A percentile compares a stretch with the other conserved stretches of the same genome.
phyloP scores from a whole-genome alignment of 805 yeast species.

The Hanseniaspora meyeri region DNA sequence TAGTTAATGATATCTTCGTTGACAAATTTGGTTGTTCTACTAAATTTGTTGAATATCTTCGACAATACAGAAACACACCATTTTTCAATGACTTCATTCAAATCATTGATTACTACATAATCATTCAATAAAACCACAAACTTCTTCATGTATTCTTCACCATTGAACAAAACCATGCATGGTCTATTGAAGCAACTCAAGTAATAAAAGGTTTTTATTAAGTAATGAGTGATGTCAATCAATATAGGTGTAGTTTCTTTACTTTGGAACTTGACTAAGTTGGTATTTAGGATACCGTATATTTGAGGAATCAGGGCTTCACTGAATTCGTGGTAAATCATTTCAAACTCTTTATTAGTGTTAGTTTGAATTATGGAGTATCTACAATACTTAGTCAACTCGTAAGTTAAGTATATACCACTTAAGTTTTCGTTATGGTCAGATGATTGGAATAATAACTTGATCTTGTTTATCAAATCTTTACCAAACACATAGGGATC shows the following conservation, averaged over 20 bases:
- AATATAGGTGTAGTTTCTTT: not conserved
- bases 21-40: constrained; percentile 33
- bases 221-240: constrained; percentile 8
- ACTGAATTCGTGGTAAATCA: not conserved
- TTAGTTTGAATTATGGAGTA: constrained; percentile 3
- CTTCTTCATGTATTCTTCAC: constrained; percentile 29
- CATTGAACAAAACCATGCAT: constrained; percentile 38
- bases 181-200: constrained; percentile 42
- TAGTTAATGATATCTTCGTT: constrained; percentile 42
- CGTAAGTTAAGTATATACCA: constrained; percentile 8
- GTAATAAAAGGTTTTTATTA: constrained; percentile 55
- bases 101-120: constrained; percentile 37
- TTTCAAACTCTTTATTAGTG: not conserved
- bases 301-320: constrained; percentile 8
- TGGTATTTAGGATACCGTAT: not conserved
- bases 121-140: constrained; percentile 62
- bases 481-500: not conserved
- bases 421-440: constrained; percentile 1
- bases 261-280: not conserved
- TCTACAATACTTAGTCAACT: constrained; percentile 9
- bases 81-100: constrained; percentile 57
- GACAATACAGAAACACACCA: constrained; percentile 78
- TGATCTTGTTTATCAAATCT: not conserved
- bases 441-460: not conserved
- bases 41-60: constrained; percentile 54